Evolutionary conservation across 768 basidiomycete genomes (phyloP), one percentile per base, ranked within the genome.

Genomic region (Roridomyces roridus): DNA sequence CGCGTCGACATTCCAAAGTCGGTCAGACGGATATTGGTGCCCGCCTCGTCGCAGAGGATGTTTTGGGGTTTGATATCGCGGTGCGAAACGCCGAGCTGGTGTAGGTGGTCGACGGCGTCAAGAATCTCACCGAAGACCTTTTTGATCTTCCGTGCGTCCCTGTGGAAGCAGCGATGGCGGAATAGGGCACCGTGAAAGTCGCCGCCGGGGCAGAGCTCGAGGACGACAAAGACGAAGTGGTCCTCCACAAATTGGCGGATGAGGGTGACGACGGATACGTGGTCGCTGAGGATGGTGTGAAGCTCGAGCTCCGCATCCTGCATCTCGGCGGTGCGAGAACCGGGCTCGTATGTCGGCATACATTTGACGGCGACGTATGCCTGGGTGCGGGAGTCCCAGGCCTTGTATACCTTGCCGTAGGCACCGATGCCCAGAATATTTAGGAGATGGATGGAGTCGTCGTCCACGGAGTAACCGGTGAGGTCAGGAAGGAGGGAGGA

Each of bases 21-120:
- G 9, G 81, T 77, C 40, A 85, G 70, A 45, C 72, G 72, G 37
- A 84, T 72, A 47, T 65, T 68, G n/a, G 45, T 46, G 5, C 29
- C 34, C 49, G 68, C 57, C 11, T 80, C 76, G 25, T 43, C 78
- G 59, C 77, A 78, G 34, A 85, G 63, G 36, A 85, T 69, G 63
- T 77, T 85, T 63, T 85, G 85, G 0, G 85, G 85, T 68, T 87
- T 87, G 76, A 40, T 80, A 74, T 45, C 86, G 77, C 6, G 83
- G 80, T 48, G 84, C 81, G 45, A 87, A 60, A 42, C 87, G 76
- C 60, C 85, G 80, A 7, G 80, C 51, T 66, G 85, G 84, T 25
- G 81, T 34, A 8, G 3, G 2, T 15, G 10, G 11, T 10, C 31
- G 11, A 6, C 11, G 11, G 15, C 11, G 7, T 31, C 7, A 34